Conservation (phyloP, 768 basidiomycete species). For the Omphalotus guepiniiformis region DNA sequence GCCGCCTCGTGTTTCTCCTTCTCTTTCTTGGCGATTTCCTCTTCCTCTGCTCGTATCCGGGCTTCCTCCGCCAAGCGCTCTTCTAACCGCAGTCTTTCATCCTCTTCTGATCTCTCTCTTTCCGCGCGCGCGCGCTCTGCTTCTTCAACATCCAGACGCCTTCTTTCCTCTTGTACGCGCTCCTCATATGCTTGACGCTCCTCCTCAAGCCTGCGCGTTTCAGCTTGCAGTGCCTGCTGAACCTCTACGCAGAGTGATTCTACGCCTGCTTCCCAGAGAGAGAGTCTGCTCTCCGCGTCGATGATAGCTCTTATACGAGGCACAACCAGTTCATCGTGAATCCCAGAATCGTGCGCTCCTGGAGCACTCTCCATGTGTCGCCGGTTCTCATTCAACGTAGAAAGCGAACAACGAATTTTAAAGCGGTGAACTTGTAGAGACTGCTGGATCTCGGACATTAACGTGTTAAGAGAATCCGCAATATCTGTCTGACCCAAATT, state of each 20-base stretch:
- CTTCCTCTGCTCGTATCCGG: slow-evolving; percentile 10
- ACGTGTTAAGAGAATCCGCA: slow-evolving; percentile 29
- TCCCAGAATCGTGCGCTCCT: slow-evolving; percentile 35
- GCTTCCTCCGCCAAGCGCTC: slow-evolving; percentile 19
- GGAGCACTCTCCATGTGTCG: slow-evolving; percentile 50
- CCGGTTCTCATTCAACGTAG: slow-evolving; percentile 51
- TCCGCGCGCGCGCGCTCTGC: slow-evolving; percentile 12
- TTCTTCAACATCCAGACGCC: slow-evolving; percentile 30
- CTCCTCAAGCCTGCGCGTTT: slow-evolving; percentile 36
- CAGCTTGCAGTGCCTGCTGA: slow-evolving; percentile 36
- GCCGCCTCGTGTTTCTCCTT: slow-evolving; percentile 7
- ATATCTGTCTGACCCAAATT: slow-evolving; percentile 24
- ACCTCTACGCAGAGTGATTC: slow-evolving; percentile 37
- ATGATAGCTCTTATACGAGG: slow-evolving; percentile 47
- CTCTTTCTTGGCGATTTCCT: slow-evolving; percentile 10
- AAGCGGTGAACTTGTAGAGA: slow-evolving; percentile 29
- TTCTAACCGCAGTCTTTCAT: slow-evolving; percentile 14
- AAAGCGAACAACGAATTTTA: slow-evolving; percentile 43
- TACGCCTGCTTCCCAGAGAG: slow-evolving; percentile 43
- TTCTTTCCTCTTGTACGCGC: slow-evolving; percentile 29
- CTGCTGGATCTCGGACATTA: slow-evolving; percentile 33
- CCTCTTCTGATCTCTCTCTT: slow-evolving; percentile 16
- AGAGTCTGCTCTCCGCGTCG: slow-evolving; percentile 45
- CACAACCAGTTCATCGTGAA: slow-evolving; percentile 45
- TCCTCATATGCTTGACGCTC: slow-evolving; percentile 31